These are phyloP conservation scores for Phaffia rhodozyma DNA, from an alignment of 1,284 basidiomycete genomes.

Conservation along the genomic window DNA sequence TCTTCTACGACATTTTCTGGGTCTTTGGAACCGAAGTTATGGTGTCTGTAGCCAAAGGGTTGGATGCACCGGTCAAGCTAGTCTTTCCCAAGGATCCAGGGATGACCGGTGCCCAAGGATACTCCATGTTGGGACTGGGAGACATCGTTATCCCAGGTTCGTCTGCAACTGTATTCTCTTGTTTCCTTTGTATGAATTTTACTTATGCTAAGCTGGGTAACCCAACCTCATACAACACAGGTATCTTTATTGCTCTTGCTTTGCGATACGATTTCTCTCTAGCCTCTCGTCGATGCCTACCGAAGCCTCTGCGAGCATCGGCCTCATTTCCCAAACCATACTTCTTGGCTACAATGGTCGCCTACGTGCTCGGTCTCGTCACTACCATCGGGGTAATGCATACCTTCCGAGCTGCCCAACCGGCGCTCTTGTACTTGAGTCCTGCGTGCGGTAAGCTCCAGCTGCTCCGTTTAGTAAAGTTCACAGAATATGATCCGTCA, in stretches of 20 bases:
- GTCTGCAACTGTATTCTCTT: neutral
- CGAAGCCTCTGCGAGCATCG: constrained; percentile 24
- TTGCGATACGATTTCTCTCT: constrained; percentile 71
- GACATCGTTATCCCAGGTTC: constrained; percentile 43
- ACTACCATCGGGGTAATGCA: constrained; percentile 86
- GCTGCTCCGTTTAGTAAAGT: neutral
- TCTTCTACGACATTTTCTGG: constrained; percentile 71
- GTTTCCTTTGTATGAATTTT: neutral
- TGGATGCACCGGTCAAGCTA: constrained; percentile 89
- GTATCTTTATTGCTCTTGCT: constrained; percentile 77
- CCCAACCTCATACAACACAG: constrained; percentile 62
- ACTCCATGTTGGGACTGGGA: constrained; percentile 85
- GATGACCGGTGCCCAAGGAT: constrained; percentile 48
- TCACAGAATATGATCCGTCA: neutral
- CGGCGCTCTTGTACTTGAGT: constrained; percentile 76
- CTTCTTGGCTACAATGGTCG: constrained; percentile 57
- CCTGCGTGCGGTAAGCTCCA: constrained; percentile 50
- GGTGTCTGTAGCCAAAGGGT: constrained; percentile 80
- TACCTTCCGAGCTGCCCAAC: constrained; percentile 64
- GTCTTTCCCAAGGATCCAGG: constrained; percentile 62
- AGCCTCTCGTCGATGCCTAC: constrained; percentile 28
- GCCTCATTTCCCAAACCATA: constrained; percentile 56
- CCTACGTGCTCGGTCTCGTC: constrained; percentile 65
- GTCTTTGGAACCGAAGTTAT: constrained; percentile 63
- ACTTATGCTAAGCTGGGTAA: constrained; percentile 20